Conservation (phyloP, 1,284 basidiomycete species). For the Cutaneotrichosporon daszewskae region DNA sequence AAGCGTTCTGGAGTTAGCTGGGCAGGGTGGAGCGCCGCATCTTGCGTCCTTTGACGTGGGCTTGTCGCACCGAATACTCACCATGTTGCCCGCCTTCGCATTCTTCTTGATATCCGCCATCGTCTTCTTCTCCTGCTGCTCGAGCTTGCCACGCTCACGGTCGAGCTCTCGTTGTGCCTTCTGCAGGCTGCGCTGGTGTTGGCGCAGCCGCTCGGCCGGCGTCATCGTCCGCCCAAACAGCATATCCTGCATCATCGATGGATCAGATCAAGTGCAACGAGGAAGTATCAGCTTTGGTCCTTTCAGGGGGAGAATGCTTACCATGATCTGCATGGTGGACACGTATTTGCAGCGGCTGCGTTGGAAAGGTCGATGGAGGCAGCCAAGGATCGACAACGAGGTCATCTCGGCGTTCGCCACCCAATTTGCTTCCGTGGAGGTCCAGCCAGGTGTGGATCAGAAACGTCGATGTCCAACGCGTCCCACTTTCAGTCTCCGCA, state of each 20-base stretch:
- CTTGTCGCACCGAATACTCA: slow-evolving; percentile 47
- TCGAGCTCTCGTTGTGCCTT: slow-evolving; percentile 97
- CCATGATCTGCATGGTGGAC: slow-evolving; percentile 32
- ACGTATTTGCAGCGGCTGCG: too few relatives aligned
- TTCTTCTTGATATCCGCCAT: slow-evolving; percentile 92
- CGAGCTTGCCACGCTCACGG: slow-evolving; percentile 87
- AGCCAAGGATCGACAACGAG: too few relatives aligned
- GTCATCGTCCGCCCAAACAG: slow-evolving; percentile 91
- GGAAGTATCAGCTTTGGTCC: neutral
- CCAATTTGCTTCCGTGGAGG: too few relatives aligned
- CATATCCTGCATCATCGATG: slow-evolving; percentile 69
- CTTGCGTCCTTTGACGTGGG: neutral
- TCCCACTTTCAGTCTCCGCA: too few relatives aligned
- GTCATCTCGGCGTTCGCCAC: too few relatives aligned
- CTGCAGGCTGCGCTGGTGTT: slow-evolving; percentile 90
- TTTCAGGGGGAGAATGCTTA: too few relatives aligned
- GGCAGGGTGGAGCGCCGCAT: neutral
- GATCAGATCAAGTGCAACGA: neutral
- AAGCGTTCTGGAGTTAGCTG: slow-evolving; percentile 65
- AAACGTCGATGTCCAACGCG: too few relatives aligned
- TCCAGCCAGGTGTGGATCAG: too few relatives aligned
- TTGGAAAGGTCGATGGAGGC: too few relatives aligned
- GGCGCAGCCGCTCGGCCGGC: slow-evolving; percentile 89
- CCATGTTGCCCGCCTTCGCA: slow-evolving; percentile 93
- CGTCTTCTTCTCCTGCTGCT: slow-evolving; percentile 91